Evolutionary conservation across 2,329 filamentous ascomycete genomes (phyloP), one percentile per base, ranked within the genome.

Genomic region (Phaeosphaeria sp.): DNA sequence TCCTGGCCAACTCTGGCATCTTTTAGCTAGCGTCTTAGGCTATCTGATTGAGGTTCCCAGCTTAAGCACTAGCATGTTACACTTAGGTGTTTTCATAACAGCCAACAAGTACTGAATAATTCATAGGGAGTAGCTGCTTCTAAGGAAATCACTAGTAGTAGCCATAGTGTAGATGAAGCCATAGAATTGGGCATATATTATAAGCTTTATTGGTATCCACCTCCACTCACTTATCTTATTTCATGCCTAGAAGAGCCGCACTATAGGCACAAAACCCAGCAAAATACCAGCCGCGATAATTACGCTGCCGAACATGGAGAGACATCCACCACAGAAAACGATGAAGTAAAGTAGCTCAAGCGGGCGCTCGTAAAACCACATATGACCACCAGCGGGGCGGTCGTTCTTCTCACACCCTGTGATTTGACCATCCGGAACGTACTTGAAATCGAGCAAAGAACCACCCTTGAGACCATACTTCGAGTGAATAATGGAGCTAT

Each of bases 341-440:
- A 51, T 21, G 21, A 51, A 51, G 39, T 51, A 51, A 15, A 51
- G 36, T 25, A 51, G 18, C 49, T 51, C 49, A 21, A 51, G 49
- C 33, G 33, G 49, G 17, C 49, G 49, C 42, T 51, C 3, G 20
- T 51, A 51, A 25, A 51, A 51, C 49, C 49, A 51, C 49, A 51
- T 51, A n/a, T 25, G 30, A 21, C 42, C 49, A 7, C 49, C 49
- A 21, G 42, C 18, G 27, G n/a, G 33, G 21, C 49, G 18, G 42
- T 51, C 49, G 39, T 51, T 51, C 49, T 51, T 51, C 33, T 51
- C 49, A 41, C 49, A 27, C 49, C 49, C 33, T 6, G 49, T 51
- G 39, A 51, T 33, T 11, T 33, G 30, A 21, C 49, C 49, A 39
- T 51, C 49, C 1, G 49, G 49, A 21, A 51, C 30, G 30, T 41